Percentiles rank a stretch among this genome's conserved stretches.
These are phyloP conservation scores for Echinosophora koreensis DNA, from an alignment of 306 rosid species.

Conservation along the genomic window DNA sequence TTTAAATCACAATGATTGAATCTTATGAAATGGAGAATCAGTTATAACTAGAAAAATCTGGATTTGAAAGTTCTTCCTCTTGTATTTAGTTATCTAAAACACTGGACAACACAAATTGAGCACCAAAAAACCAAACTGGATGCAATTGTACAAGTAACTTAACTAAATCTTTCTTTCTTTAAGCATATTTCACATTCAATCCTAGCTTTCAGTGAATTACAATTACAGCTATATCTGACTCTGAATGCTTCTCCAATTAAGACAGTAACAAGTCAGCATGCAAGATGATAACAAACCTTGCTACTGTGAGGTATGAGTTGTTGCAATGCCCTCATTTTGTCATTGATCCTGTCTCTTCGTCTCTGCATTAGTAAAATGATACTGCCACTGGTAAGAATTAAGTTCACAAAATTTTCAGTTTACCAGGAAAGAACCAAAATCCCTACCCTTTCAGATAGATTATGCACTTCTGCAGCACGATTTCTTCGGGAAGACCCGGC, in stretches of 20 bases:
- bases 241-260: background rate
- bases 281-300: slow-evolving; percentile 63
- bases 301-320: slow-evolving; percentile 91
- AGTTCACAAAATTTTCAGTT: slow-evolving; percentile 28
- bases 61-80: slow-evolving; percentile 11
- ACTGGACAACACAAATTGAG: too few relatives aligned
- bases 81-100: too few relatives aligned
- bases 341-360: slow-evolving; percentile 93
- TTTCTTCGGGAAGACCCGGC: slow-evolving; percentile 67
- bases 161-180: background rate
- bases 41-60: slow-evolving; percentile 44
- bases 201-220: background rate
- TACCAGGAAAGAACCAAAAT: slow-evolving; percentile 20
- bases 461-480: slow-evolving; percentile 91
- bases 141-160: background rate
- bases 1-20: slow-evolving; percentile 35
- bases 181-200: background rate
- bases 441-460: slow-evolving; percentile 88
- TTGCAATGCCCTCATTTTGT: slow-evolving; percentile 86
- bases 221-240: background rate
- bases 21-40: slow-evolving; percentile 17
- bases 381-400: slow-evolving; percentile 53
- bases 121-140: too few relatives aligned
- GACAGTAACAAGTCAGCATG: slow-evolving; percentile 14
- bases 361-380: slow-evolving; percentile 56